Conservation (phyloP, 768 basidiomycete species). For the Leccinellum rugosiceps region DNA sequence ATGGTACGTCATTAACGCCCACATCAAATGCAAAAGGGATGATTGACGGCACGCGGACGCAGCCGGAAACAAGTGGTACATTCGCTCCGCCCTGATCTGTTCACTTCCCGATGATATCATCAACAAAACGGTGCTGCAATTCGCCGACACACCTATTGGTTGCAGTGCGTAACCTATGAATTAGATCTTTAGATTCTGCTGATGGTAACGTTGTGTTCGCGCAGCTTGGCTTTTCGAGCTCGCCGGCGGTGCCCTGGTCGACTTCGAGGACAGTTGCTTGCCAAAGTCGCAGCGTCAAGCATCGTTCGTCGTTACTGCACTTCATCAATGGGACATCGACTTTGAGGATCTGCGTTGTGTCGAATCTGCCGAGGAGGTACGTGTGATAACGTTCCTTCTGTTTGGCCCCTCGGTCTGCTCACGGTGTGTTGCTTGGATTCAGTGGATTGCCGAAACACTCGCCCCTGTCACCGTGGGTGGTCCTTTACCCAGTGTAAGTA, state of each 20-base stretch:
- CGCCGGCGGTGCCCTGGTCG: constrained; percentile 74
- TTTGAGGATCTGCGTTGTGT: constrained; percentile 79
- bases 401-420: neutral
- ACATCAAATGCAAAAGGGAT: neutral
- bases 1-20: constrained; percentile 44
- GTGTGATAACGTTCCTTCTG: constrained; percentile 9
- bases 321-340: constrained; percentile 91
- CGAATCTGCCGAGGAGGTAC: constrained; percentile 75
- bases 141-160: constrained; percentile 81
- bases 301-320: constrained; percentile 79
- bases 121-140: constrained; percentile 77
- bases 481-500: constrained; percentile 77
- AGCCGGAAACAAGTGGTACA: constrained; percentile 89
- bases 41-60: constrained; percentile 1
- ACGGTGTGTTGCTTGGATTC: constrained; percentile 5
- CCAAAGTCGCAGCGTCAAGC: constrained; percentile 79
- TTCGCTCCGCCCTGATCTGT: constrained; percentile 80
- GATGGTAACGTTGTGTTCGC: neutral
- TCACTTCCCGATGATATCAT: constrained; percentile 85
- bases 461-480: constrained; percentile 73
- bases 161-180: constrained; percentile 63
- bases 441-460: constrained; percentile 82
- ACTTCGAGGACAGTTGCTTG: constrained; percentile 70
- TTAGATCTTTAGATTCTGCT: neutral
- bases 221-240: constrained; percentile 92